Conservation (phyloP, 106 monocot species). For the Dendrobium nobile region DNA sequence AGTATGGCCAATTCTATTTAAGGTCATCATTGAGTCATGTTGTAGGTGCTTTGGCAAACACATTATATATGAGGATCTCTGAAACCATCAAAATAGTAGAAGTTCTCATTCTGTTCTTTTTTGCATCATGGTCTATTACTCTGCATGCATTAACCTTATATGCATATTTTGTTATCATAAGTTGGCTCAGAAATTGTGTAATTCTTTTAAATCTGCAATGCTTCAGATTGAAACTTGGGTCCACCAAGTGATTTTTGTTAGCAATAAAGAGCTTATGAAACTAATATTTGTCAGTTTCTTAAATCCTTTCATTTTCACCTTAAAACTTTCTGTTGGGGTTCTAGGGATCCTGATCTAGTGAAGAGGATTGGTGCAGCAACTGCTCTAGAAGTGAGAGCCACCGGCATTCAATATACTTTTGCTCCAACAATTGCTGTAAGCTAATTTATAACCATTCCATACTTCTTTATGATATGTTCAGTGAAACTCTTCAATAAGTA, state of each 20-base stretch:
- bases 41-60: not conserved
- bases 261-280: not conserved
- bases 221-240: not conserved
- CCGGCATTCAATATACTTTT: constrained; percentile 56
- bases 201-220: not conserved
- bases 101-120: not conserved
- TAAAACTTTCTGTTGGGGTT: not conserved
- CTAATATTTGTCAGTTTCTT: not conserved
- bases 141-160: not conserved
- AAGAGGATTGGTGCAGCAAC: constrained; percentile 53
- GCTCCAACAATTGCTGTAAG: constrained; percentile 65
- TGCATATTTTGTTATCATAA: not conserved
- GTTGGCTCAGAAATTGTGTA: not conserved
- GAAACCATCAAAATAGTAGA: not conserved
- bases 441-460: constrained; percentile 1
- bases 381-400: constrained; percentile 53
- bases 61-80: not conserved
- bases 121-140: not conserved
- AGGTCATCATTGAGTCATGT: not conserved
- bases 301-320: not conserved
- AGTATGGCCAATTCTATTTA: not conserved
- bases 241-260: not conserved
- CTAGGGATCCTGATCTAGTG: constrained; percentile 36
- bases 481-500: not conserved
- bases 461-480: not conserved